Percentiles rank a stretch among this genome's conserved stretches.
Conservation (phyloP, 2,329 filamentous ascomycete species). For the Claviceps arundinis region DNA sequence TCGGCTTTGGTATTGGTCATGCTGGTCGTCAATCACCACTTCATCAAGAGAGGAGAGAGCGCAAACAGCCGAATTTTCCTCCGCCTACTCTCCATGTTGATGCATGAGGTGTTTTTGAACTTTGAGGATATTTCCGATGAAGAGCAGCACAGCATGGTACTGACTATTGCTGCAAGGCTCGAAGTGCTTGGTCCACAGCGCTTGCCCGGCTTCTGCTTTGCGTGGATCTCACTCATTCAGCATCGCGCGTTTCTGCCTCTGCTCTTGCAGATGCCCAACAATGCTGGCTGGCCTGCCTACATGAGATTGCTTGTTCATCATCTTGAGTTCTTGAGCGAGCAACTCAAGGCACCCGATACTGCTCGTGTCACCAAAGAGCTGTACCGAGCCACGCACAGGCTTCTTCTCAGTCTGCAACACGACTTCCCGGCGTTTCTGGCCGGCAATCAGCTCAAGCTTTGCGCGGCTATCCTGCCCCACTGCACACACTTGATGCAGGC, state of each 20-base stretch:
- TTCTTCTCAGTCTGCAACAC: conserved; percentile 76
- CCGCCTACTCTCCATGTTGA: conserved; percentile 69
- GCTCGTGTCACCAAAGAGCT: conserved; percentile 63
- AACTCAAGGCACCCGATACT: conserved; percentile 61
- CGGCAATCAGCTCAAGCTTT: conserved; percentile 73
- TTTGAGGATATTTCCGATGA: conserved; percentile 44
- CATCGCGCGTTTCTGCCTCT: conserved; percentile 76
- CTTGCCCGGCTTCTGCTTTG: conserved; percentile 72
- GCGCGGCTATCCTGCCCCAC: conserved; percentile 67
- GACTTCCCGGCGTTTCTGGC: conserved; percentile 90
- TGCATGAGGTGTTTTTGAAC: conserved; percentile 57
- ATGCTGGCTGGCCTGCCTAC: conserved; percentile 63
- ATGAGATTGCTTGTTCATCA: conserved; percentile 61
- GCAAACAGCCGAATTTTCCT: conserved; percentile 88
- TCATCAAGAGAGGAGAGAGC: conserved; percentile 63
- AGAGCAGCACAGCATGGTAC: conserved; percentile 55
- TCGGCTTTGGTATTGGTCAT: conserved; percentile 66
- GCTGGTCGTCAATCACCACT: conserved; percentile 74
- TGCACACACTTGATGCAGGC: conserved; percentile 83
- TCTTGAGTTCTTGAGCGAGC: conserved; percentile 61
- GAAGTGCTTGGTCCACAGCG: conserved; percentile 60
- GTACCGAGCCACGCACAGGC: conserved; percentile 71
- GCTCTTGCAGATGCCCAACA: conserved; percentile 55
- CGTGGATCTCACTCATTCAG: conserved; percentile 70
- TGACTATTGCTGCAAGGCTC: conserved; percentile 59